A percentile compares a stretch with the other conserved stretches of the same genome.
Conservation (phyloP, 768 basidiomycete species). For the Pleurotus giganteus region DNA sequence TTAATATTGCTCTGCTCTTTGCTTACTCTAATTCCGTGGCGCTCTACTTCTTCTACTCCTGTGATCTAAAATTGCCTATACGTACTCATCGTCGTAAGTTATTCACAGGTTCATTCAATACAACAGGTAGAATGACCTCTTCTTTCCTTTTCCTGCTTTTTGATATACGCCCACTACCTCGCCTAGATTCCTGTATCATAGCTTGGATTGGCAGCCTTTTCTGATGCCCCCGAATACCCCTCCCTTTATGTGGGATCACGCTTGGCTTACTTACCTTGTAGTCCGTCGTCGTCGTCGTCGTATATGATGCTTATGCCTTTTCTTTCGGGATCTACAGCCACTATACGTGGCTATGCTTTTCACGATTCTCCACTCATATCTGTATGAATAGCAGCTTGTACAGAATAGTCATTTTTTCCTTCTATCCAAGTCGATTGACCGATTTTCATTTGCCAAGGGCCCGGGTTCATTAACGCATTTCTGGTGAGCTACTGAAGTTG, state of each 20-base stretch:
- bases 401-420: not conserved
- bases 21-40: constrained; percentile 2
- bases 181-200: constrained; percentile 11
- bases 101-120: not conserved
- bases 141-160: not conserved
- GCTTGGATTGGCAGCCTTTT: not conserved
- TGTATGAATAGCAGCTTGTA: not conserved
- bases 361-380: not conserved
- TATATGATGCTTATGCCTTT: no score
- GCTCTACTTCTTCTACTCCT: not conserved
- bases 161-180: not conserved
- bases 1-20: constrained; percentile 1
- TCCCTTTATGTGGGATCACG: not conserved
- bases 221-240: no score
- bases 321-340: not conserved
- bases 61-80: not conserved
- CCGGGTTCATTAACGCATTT: no score
- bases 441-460: no score
- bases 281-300: no score
- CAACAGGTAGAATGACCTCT: not conserved
- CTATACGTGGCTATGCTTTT: not conserved
- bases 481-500: no score
- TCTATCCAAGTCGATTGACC: no score
- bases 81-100: not conserved
- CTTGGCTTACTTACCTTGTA: no score